phyloP scores from a whole-genome alignment of 1,284 basidiomycete species.

The Pyrrhoderma lamaoense region DNA sequence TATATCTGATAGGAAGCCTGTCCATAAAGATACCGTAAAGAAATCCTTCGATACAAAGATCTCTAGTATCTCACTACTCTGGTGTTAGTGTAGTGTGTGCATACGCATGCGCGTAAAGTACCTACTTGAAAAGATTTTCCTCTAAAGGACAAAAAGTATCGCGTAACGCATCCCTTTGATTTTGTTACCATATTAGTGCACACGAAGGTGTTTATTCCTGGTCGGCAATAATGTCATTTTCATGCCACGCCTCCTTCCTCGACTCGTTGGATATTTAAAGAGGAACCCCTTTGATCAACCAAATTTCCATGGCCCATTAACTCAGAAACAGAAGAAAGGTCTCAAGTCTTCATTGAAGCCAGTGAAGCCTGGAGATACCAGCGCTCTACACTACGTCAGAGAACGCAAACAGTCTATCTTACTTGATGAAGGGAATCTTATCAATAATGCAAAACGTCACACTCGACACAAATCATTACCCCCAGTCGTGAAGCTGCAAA shows the following conservation, averaged over 20 bases:
- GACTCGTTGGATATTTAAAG: constrained; percentile 41
- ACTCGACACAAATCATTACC: constrained; percentile 51
- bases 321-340: background rate
- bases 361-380: background rate
- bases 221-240: background rate
- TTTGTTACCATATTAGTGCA: too few relatives aligned
- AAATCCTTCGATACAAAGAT: too few relatives aligned
- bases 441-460: constrained; percentile 42
- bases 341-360: constrained; percentile 21
- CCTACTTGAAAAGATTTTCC: too few relatives aligned
- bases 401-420: constrained; percentile 47
- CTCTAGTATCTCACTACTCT: too few relatives aligned
- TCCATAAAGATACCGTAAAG: too few relatives aligned
- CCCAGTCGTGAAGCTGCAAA: constrained; percentile 34
- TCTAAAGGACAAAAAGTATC: too few relatives aligned
- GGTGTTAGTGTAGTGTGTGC: too few relatives aligned
- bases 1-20: too few relatives aligned
- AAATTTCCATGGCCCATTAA: constrained; percentile 16
- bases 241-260: constrained; percentile 64
- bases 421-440: constrained; percentile 43
- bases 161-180: too few relatives aligned
- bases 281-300: constrained; percentile 20
- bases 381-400: constrained; percentile 30
- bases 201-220: too few relatives aligned
- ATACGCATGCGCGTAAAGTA: too few relatives aligned